phyloP scores from a whole-genome alignment of 2,329 filamentous ascomycete genomes.

The Lachnellula subtilissima region DNA sequence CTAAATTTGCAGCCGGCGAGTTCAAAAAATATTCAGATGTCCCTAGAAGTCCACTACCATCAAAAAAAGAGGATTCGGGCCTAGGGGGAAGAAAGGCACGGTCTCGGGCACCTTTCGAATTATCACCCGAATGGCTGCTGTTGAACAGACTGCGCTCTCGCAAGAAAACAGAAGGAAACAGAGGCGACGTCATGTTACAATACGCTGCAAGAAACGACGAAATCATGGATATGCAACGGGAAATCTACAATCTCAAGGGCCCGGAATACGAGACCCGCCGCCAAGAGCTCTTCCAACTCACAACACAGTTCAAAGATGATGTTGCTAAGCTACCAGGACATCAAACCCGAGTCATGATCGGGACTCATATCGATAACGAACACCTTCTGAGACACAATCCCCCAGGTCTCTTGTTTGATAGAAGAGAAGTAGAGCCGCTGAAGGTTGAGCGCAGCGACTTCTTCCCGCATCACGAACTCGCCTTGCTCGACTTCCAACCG shows the following conservation, averaged over 20 bases:
- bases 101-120: not conserved
- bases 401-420: constrained; percentile 62
- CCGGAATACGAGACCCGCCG: constrained; percentile 18
- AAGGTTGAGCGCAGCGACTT: constrained; percentile 55
- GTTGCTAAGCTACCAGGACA: constrained; percentile 31
- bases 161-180: not conserved
- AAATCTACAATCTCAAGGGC: not conserved
- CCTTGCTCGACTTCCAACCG: constrained; percentile 65
- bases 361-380: constrained; percentile 47
- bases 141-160: not conserved
- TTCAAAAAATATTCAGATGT: not conserved
- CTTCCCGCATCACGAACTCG: constrained; percentile 54
- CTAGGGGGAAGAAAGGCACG: not conserved
- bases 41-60: not conserved
- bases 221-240: constrained; percentile 9
- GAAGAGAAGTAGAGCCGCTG: constrained; percentile 66
- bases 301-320: constrained; percentile 20
- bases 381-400: constrained; percentile 45
- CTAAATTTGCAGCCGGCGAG: constrained; percentile 2
- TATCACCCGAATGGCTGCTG: not conserved
- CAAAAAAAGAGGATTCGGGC: not conserved
- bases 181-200: not conserved
- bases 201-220: constrained; percentile 6
- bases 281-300: constrained; percentile 17
- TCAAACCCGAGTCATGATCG: not conserved